Evolutionary conservation across 2,329 filamentous ascomycete species (phyloP).

Genomic region (Exophiala spinifera): DNA sequence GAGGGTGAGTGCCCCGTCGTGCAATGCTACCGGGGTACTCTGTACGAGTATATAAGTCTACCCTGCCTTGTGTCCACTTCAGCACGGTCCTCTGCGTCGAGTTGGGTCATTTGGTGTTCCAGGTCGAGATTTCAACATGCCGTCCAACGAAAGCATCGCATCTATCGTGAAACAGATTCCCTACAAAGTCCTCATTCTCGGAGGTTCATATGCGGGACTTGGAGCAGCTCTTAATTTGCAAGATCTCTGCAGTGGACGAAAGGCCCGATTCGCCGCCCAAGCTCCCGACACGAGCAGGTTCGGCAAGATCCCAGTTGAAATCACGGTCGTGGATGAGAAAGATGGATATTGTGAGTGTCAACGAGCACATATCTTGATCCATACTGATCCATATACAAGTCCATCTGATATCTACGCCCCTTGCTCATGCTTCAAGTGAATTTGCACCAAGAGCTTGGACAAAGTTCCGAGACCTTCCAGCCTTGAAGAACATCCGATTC

Average conservation of each 20-base stretch:
- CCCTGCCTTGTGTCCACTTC: not conserved
- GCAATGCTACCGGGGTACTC: no score
- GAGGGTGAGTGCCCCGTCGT: not conserved
- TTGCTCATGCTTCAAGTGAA: slow-evolving; percentile 62
- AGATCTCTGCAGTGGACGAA: slow-evolving; percentile 60
- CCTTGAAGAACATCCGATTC: slow-evolving; percentile 62
- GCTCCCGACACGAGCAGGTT: slow-evolving; percentile 27
- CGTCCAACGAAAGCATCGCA: slow-evolving; percentile 8
- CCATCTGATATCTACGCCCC: slow-evolving; percentile 72
- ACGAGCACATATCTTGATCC: not conserved
- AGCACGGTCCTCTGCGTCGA: not conserved
- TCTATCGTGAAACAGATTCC: slow-evolving; percentile 14
- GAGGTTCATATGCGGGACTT: slow-evolving; percentile 71
- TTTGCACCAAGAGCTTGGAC: slow-evolving; percentile 69
- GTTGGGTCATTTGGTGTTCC: not conserved
- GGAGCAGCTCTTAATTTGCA: slow-evolving; percentile 64
- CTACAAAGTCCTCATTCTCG: slow-evolving; percentile 62
- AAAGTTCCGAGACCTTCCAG: slow-evolving; percentile 63
- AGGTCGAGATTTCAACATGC: slow-evolving; percentile 3
- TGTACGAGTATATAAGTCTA: not conserved
- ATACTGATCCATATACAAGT: slow-evolving; percentile 44
- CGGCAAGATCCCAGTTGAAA: slow-evolving; percentile 57
- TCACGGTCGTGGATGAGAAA: slow-evolving; percentile 74
- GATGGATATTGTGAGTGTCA: slow-evolving; percentile 71
- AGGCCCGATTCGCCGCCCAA: slow-evolving; percentile 43